Conservation (phyloP, 176 grass and related monocot species). For the Phragmites australis region DNA sequence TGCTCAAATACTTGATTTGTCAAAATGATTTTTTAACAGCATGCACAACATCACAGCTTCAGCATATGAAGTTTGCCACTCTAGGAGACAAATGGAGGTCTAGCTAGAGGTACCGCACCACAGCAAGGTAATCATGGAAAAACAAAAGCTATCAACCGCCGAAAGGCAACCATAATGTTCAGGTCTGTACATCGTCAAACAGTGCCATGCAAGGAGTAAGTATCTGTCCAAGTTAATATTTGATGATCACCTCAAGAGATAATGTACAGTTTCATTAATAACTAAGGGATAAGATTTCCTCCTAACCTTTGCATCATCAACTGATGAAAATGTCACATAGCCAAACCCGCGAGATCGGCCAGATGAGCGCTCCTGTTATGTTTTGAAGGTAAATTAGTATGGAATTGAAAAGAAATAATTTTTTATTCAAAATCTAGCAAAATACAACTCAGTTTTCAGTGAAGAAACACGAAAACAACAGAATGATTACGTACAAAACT, state of each 20-base stretch:
- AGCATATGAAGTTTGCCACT: neutral
- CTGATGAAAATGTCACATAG: conserved; percentile 80
- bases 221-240: conserved; percentile 2
- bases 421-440: neutral
- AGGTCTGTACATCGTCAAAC: neutral
- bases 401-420: neutral
- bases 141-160: neutral
- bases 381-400: neutral
- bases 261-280: neutral
- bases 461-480: neutral
- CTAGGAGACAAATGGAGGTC: neutral
- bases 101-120: too few species aligned
- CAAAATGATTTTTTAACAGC: neutral
- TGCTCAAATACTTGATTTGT: neutral
- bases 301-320: conserved; percentile 71
- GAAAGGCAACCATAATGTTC: neutral
- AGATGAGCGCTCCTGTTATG: conserved; percentile 66
- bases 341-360: conserved; percentile 88
- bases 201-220: conserved; percentile 3
- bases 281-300: conserved; percentile 22
- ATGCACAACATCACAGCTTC: neutral
- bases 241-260: neutral
- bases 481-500: neutral
- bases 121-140: neutral
- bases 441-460: neutral